A percentile compares a stretch with the other conserved stretches of the same genome.
Evolutionary conservation across 2,329 filamentous ascomycete genomes (phyloP).

Genomic region (Apiospora malaysiana): DNA sequence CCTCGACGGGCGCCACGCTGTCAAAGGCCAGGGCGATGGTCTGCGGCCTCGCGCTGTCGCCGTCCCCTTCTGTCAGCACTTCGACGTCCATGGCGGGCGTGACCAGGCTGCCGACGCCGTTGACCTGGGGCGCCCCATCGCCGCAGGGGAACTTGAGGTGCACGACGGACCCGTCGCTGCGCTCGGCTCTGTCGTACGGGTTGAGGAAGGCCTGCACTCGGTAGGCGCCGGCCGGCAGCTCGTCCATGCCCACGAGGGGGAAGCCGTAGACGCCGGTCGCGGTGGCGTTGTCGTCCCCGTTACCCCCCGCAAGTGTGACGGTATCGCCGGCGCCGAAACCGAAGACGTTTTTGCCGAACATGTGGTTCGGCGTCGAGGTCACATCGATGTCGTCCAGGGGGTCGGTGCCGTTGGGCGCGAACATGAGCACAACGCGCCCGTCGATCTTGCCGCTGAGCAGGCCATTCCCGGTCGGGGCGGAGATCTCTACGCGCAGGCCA

Average conservation of each 20-base stretch:
- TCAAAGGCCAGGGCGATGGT: slow-evolving; percentile 27
- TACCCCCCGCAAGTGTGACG: slow-evolving; percentile 26
- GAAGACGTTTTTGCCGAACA: slow-evolving; percentile 33
- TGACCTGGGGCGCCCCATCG: slow-evolving; percentile 30
- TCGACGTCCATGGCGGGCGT: slow-evolving; percentile 29
- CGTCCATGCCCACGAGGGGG: slow-evolving; percentile 29
- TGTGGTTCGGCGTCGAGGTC: slow-evolving; percentile 31
- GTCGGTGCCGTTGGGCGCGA: slow-evolving; percentile 32
- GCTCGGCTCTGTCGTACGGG: slow-evolving; percentile 29
- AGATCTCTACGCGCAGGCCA: slow-evolving; percentile 31
- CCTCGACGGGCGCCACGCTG: slow-evolving; percentile 25
- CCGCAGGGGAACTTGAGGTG: slow-evolving; percentile 31
- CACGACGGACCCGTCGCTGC: slow-evolving; percentile 30
- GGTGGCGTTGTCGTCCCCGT: slow-evolving; percentile 20
- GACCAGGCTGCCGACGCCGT: slow-evolving; percentile 30
- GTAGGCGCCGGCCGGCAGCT: slow-evolving; percentile 29
- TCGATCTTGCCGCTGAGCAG: slow-evolving; percentile 28
- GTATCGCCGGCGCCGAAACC: slow-evolving; percentile 26
- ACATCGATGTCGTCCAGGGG: slow-evolving; percentile 33
- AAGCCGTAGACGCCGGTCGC: slow-evolving; percentile 29
- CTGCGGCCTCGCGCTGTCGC: background rate
- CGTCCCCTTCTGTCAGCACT: slow-evolving; percentile 22
- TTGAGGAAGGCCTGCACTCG: slow-evolving; percentile 32
- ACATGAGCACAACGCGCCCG: slow-evolving; percentile 34
- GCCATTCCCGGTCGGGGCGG: slow-evolving; percentile 26